Conservation (phyloP, 768 basidiomycete species). For the Mycena filopes region DNA sequence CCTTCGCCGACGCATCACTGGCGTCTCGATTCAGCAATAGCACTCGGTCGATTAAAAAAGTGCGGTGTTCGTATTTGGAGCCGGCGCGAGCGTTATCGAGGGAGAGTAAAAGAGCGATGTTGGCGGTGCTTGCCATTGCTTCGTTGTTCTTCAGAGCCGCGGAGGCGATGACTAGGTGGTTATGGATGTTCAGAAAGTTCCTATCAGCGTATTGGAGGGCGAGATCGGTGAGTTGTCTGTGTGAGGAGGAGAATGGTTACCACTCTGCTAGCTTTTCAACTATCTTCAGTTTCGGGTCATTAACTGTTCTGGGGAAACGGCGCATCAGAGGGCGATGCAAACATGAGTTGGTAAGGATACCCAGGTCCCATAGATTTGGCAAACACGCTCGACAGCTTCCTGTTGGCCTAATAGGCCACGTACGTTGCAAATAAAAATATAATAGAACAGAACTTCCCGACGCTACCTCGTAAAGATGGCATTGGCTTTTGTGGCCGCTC, state of each 20-base stretch:
- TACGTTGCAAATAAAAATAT: too few relatives aligned
- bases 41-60: slow-evolving; percentile 8
- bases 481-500: slow-evolving; percentile 3
- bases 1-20: not conserved
- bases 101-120: slow-evolving; percentile 5
- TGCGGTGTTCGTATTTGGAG: slow-evolving; percentile 10
- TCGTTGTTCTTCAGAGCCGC: slow-evolving; percentile 13
- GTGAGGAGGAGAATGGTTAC: not conserved
- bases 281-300: slow-evolving; percentile 10
- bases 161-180: slow-evolving; percentile 10
- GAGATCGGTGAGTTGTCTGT: not conserved
- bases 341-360: not conserved
- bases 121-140: not conserved
- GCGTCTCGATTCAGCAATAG: not conserved
- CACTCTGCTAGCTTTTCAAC: not conserved
- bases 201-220: too few relatives aligned
- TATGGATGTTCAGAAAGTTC: slow-evolving; percentile 12
- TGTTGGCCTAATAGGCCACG: too few relatives aligned
- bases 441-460: too few relatives aligned
- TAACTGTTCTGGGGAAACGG: slow-evolving; percentile 1
- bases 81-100: not conserved
- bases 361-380: slow-evolving; percentile 14
- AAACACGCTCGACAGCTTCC: slow-evolving; percentile 16
- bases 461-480: slow-evolving; percentile 23
- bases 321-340: not conserved